Evolutionary conservation across 1,284 basidiomycete genomes (phyloP), one percentile per base, ranked within the genome.

Genomic region (Wolfiporia cocos): DNA sequence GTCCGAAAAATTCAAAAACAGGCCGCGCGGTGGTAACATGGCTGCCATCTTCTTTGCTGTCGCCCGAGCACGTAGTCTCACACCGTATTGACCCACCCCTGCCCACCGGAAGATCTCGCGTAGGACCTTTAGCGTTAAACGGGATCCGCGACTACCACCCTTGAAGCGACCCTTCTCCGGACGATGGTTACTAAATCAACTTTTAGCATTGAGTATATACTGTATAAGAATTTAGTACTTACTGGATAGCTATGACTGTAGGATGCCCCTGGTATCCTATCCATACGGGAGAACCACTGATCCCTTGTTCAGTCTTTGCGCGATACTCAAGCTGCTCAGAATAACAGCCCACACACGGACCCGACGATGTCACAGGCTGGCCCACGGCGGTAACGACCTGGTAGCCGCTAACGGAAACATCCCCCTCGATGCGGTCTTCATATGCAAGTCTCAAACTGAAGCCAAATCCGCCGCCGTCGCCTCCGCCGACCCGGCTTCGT

Each of bases 271-370:
- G 0, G 21, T 41, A 38, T n/a, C 17, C 34, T 2, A 18, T 33
- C 44, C 44, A 45, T 17, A 45, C 44, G 5, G 39, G 33, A 17
- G 39, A 37, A 9, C 44, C 44, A 35, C 44, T 45, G 18, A 45
- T 37, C 5, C 44, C 44, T 24, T 37, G 34, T 39, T 45, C 34
- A 5, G 44, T 45, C 18, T 37, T 28, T 11, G 21, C 28, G 7
- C 21, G 10, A 17, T 45, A 45, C 24, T 45, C 44, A 12, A 45
- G 19, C 21, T 22, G 22, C 12, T 33, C n/a, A 12, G 19, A 7
- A 21, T 41, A 37, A 9, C 31, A 33, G 24, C 20, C 34, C 5
- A 44, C 28, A 28, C 32, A 35, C 19, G 22, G 14, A 14, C 44
- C 44, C 2, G 44, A 20, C 4, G 39, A 41, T 11, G 39, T 41